Conservation (phyloP, 2,329 filamentous ascomycete species). For the Chrysosporium queenslandicum region DNA sequence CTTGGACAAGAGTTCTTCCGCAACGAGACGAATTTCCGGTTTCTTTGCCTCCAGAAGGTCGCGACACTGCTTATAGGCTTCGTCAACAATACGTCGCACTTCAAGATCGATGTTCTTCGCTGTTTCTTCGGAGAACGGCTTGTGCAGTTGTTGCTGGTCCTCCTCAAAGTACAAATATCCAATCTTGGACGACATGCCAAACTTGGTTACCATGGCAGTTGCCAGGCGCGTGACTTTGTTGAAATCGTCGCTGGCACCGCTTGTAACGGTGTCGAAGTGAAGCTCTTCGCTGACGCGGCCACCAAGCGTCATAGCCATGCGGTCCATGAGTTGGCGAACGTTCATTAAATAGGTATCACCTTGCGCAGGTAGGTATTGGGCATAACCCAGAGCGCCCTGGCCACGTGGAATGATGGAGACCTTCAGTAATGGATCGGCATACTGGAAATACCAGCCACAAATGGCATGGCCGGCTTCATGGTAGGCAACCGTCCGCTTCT, state of each 20-base stretch:
- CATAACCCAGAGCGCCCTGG: constrained; percentile 86
- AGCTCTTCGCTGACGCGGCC: constrained; percentile 92
- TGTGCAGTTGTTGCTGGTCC: constrained; percentile 71
- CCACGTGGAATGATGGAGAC: constrained; percentile 97
- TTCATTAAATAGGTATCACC: constrained; percentile 90
- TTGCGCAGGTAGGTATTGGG: constrained; percentile 84
- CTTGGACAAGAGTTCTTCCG: constrained; percentile 85
- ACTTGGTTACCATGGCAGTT: constrained; percentile 97
- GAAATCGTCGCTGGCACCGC: constrained; percentile 92
- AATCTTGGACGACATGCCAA: constrained; percentile 93
- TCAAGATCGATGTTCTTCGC: constrained; percentile 86
- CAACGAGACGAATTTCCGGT: constrained; percentile 75
- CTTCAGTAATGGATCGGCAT: constrained; percentile 93
- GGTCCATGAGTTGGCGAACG: constrained; percentile 91
- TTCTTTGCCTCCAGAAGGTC: constrained; percentile 77
- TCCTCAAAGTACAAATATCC: constrained; percentile 85
- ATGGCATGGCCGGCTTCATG: constrained; percentile 98
- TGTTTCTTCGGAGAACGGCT: constrained; percentile 92
- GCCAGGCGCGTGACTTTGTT: constrained; percentile 96
- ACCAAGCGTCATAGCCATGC: constrained; percentile 98
- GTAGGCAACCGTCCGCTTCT: constrained; percentile 94
- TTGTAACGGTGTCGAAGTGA: constrained; percentile 93
- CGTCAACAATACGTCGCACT: constrained; percentile 80
- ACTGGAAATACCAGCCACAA: constrained; percentile 95
- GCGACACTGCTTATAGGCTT: constrained; percentile 85